phyloP scores from a whole-genome alignment of 192 early-diverging fungal genomes.

The Chytriomyces sp. region DNA sequence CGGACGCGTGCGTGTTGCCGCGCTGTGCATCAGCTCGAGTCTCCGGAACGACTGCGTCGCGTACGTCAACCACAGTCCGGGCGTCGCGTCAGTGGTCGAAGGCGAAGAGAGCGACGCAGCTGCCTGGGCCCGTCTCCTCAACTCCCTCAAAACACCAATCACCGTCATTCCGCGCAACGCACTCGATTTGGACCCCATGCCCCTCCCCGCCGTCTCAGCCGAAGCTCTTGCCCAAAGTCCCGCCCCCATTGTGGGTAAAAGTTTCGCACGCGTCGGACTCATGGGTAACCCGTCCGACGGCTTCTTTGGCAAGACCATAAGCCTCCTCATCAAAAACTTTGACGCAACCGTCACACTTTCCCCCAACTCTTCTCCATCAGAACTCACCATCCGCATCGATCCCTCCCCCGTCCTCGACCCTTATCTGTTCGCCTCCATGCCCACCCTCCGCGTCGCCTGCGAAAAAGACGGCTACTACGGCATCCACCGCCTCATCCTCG shows the following conservation, averaged over 20 bases:
- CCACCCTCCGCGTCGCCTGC: conserved; percentile 28
- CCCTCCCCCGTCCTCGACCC: conserved; percentile 41
- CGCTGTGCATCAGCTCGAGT: background rate
- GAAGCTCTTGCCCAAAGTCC: conserved; percentile 11
- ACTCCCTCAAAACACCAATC: background rate
- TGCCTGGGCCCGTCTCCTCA: background rate
- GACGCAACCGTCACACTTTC: conserved; percentile 54
- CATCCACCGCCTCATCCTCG: conserved; percentile 51
- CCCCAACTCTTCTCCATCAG: conserved; percentile 42
- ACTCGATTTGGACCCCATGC: background rate
- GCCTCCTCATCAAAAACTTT: conserved; percentile 64
- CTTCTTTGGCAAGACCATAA: conserved; percentile 66
- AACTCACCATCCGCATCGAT: conserved; percentile 48
- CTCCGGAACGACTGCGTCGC: background rate
- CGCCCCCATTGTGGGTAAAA: conserved; percentile 33
- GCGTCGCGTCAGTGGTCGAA: background rate
- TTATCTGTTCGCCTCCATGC: conserved; percentile 39
- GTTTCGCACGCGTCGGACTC: conserved; percentile 62
- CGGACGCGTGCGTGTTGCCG: background rate
- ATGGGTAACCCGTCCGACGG: conserved; percentile 71
- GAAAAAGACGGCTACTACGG: conserved; percentile 59
- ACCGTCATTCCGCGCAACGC: background rate
- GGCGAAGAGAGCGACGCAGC: background rate
- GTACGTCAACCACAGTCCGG: background rate
- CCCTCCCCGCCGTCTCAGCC: background rate